Base-by-base conservation (phyloP, 2,329 filamentous ascomycete species). In the Chaetothyriales sp. region DNA sequence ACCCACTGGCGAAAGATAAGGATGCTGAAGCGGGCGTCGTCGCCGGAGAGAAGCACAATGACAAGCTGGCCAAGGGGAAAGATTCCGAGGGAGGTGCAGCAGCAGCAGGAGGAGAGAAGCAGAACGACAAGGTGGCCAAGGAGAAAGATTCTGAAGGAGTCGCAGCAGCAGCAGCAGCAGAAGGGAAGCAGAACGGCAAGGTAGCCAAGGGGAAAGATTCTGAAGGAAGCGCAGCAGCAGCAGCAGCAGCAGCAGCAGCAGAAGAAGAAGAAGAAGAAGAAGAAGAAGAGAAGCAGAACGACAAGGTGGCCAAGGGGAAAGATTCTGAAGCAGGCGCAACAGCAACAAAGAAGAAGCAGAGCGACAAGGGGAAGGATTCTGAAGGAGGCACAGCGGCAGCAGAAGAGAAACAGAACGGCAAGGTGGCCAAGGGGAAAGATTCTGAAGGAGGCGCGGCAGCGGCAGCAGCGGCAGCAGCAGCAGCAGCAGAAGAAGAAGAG, bases 1-100 rank as follows among this genome's bases (percentile, higher is more conserved):
- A 60, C 22, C 65, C 65, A 43, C 58, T 61, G 44, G 61, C 65
- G 18, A 78, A 73, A 45, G 67, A 73, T 53, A 72, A 72, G 54
- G 62, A 70, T 51, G 58, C 63, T 13, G 64, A 63, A 33, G 67
- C 66, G 1, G 67, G 67, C 22, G 62, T 58, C 15, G 66, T 69
- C 46, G 68, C 66, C 43, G 67, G 64, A 13, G 67, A 70, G 46
- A 68, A 71, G 54, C 65, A 70, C 20, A 72, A 70, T 28, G 67
- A 70, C 50, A 65, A 70, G 51, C 54, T 54, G 37, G 62, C 65
- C 18, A 61, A 65, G 33, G 51, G 64, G n/a, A 40, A 40, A 5
- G 33, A 5, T 40, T 4, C 33, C 5, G 33, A 10, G 15, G 8
- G 10, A 40, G 33, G 10, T 2, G 33, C 33, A 15, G 33, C 44